phyloP scores from a whole-genome alignment of 2,329 filamentous ascomycete genomes.

The Aspergillus nomiae region DNA sequence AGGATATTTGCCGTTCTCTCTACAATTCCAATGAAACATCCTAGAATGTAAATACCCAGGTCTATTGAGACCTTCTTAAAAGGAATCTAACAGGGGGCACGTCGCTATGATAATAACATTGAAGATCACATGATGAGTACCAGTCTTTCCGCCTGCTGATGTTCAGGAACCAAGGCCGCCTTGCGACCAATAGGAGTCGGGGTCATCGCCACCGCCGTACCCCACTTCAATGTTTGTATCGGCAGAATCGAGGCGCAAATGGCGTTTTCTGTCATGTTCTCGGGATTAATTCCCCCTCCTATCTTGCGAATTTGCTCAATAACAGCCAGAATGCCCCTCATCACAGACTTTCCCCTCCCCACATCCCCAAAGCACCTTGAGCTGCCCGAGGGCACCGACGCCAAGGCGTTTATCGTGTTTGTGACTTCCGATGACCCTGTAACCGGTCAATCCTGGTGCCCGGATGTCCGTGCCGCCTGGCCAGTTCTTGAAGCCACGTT shows the following conservation, averaged over 20 bases:
- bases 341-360: conserved; percentile 24
- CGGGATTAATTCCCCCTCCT: neutral
- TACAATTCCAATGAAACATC: no score
- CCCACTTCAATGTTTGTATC: no score
- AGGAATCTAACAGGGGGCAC: no score
- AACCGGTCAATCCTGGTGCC: conserved; percentile 44
- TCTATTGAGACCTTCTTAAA: no score
- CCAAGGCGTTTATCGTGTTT: conserved; percentile 40
- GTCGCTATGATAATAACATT: no score
- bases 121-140: no score
- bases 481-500: conserved; percentile 37
- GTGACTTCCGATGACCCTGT: conserved; percentile 37
- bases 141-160: no score
- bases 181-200: no score
- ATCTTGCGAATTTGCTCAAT: neutral
- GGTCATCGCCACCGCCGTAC: no score
- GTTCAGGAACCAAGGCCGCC: no score
- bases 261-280: neutral
- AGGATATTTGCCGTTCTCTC: no score
- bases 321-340: conserved; percentile 30
- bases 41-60: no score
- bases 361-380: conserved; percentile 29
- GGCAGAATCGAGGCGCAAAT: neutral
- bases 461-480: conserved; percentile 42
- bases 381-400: conserved; percentile 17